Evolutionary conservation across 75 land plant genomes (phyloP).

Genomic region (Adiantum capillusveneris): DNA sequence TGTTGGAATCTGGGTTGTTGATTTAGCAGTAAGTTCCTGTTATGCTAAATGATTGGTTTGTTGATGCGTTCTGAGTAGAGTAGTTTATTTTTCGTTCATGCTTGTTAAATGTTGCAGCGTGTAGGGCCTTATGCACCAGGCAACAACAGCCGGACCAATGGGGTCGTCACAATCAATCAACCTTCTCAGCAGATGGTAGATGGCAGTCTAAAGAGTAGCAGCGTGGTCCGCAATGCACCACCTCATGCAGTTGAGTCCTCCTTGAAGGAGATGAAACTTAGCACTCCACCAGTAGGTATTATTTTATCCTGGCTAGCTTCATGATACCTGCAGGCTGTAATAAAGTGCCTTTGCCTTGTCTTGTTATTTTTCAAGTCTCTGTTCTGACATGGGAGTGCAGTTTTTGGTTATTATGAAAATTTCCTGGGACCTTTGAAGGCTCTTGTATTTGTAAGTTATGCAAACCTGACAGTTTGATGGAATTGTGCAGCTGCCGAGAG

Average conservation of each 20-base stretch:
- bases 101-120: constrained; percentile 11
- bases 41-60: neutral
- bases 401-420: too few relatives aligned
- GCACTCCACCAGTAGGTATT: constrained; percentile 3
- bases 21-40: constrained; percentile 47
- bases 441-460: too few relatives aligned
- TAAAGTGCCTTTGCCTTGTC: too few relatives aligned
- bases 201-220: constrained; percentile 11
- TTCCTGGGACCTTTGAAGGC: too few relatives aligned
- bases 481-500: constrained; percentile 18
- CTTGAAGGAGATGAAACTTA: constrained; percentile 21
- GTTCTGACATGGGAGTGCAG: too few relatives aligned
- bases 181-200: constrained; percentile 14
- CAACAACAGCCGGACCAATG: constrained; percentile 16
- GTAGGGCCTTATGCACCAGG: constrained; percentile 36
- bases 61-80: too few relatives aligned
- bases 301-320: too few relatives aligned
- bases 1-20: constrained; percentile 94
- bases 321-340: too few relatives aligned
- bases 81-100: too few relatives aligned
- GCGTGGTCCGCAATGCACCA: constrained; percentile 4
- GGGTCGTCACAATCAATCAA: constrained; percentile 10
- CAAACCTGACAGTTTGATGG: too few relatives aligned
- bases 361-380: too few relatives aligned
- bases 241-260: constrained; percentile 16